Evolutionary conservation across 257 asterid species (phyloP).

Genomic region (Capsicum rhomboideum): DNA sequence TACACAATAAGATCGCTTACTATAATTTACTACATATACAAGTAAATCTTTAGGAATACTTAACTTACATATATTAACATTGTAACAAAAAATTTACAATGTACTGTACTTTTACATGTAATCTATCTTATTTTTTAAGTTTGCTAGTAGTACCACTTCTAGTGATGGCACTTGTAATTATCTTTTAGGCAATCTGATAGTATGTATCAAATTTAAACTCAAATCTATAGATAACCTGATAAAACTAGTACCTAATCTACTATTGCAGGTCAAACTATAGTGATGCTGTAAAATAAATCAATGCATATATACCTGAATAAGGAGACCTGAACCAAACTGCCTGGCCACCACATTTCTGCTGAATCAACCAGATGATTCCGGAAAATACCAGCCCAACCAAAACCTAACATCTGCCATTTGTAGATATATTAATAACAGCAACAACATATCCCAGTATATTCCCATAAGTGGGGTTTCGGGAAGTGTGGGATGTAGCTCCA

Average conservation of each 20-base stretch:
- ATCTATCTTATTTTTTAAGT: background rate
- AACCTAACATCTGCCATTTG: slow-evolving; percentile 34
- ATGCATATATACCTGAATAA: slow-evolving; percentile 31
- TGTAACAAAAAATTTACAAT: background rate
- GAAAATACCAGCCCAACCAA: slow-evolving; percentile 60
- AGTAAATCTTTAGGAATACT: background rate
- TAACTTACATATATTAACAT: background rate
- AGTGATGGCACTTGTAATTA: background rate
- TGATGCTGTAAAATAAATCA: background rate
- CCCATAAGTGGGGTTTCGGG: background rate
- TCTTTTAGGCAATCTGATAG: background rate
- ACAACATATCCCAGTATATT: background rate
- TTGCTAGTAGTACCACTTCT: background rate
- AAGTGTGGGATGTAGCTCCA: too few relatives aligned
- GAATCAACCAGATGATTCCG: slow-evolving; percentile 44
- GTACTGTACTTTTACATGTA: background rate
- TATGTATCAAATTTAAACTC: background rate
- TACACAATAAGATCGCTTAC: background rate
- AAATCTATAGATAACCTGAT: background rate
- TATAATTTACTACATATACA: background rate
- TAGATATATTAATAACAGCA: background rate
- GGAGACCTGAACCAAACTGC: slow-evolving; percentile 43
- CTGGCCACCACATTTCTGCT: slow-evolving; percentile 66
- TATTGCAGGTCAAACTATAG: background rate
- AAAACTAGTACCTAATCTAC: background rate